These are phyloP conservation scores for Piromyces sp. DNA, from an alignment of 192 early-diverging fungal genomes.

Conservation along the genomic window DNA sequence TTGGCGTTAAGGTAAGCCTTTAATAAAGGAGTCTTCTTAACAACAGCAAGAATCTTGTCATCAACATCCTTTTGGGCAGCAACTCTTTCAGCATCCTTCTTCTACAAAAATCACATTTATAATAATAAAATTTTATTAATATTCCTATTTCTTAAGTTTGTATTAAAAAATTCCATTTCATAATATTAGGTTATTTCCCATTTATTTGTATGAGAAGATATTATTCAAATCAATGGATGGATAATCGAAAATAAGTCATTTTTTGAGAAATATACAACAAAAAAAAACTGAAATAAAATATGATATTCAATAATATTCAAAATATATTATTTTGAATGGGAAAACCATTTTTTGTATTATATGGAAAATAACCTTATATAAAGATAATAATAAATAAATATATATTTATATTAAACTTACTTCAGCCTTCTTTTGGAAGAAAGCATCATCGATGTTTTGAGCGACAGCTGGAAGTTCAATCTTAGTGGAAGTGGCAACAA, in stretches of 20 bases:
- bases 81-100: constrained; percentile 55
- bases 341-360: too few species aligned
- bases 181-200: too few species aligned
- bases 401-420: background rate
- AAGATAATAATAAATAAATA: background rate
- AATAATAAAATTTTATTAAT: background rate
- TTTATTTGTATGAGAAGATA: too few species aligned
- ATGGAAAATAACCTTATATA: too few species aligned
- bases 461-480: constrained; percentile 66
- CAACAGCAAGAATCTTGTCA: constrained; percentile 54
- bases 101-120: constrained; percentile 30
- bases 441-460: constrained; percentile 77
- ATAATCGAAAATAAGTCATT: too few species aligned
- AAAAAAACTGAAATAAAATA: too few species aligned
- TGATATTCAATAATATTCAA: too few species aligned
- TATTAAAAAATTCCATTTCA: background rate
- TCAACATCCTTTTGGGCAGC: constrained; percentile 86
- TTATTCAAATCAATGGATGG: too few species aligned
- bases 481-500: constrained; percentile 98
- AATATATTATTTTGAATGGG: too few species aligned
- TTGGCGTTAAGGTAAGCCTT: constrained; percentile 69
- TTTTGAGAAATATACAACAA: too few species aligned
- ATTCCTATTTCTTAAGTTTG: background rate
- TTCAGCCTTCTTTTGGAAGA: constrained; percentile 39
- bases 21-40: constrained; percentile 75